Conservation (phyloP, 2,329 filamentous ascomycete species). For the Phyllachora maydis region DNA sequence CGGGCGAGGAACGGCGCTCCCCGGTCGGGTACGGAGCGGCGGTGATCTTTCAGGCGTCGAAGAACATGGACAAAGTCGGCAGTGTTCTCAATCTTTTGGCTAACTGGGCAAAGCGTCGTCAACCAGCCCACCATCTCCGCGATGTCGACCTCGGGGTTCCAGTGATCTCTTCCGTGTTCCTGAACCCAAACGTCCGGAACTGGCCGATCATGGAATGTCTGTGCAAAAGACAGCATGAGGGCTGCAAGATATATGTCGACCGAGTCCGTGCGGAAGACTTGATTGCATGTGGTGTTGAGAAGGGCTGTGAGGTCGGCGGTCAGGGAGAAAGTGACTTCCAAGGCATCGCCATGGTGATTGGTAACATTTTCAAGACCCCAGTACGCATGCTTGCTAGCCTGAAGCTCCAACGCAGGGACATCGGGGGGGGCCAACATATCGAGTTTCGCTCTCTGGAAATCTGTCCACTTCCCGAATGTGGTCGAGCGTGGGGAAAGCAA, state of each 20-base stretch:
- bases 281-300: slow-evolving; percentile 19
- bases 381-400: slow-evolving; percentile 19
- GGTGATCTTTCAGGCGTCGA: slow-evolving; percentile 29
- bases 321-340: slow-evolving; percentile 19
- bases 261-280: slow-evolving; percentile 26
- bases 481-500: slow-evolving; percentile 21
- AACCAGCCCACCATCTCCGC: slow-evolving; percentile 40
- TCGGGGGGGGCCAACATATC: slow-evolving; percentile 8
- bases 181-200: slow-evolving; percentile 32
- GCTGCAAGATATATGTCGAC: slow-evolving; percentile 32
- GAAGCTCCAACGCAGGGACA: slow-evolving; percentile 16
- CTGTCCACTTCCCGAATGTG: slow-evolving; percentile 27
- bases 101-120: slow-evolving; percentile 31
- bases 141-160: slow-evolving; percentile 24
- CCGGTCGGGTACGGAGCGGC: slow-evolving; percentile 19
- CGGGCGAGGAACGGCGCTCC: slow-evolving; percentile 27
- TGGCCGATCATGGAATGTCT: slow-evolving; percentile 28
- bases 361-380: slow-evolving; percentile 21
- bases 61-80: slow-evolving; percentile 29
- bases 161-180: slow-evolving; percentile 24
- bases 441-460: slow-evolving; percentile 19
- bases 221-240: slow-evolving; percentile 31
- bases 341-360: slow-evolving; percentile 24
- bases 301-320: slow-evolving; percentile 18
- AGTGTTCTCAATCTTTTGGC: slow-evolving; percentile 17